phyloP scores from a whole-genome alignment of 768 basidiomycete genomes.

The Suillus spraguei region DNA sequence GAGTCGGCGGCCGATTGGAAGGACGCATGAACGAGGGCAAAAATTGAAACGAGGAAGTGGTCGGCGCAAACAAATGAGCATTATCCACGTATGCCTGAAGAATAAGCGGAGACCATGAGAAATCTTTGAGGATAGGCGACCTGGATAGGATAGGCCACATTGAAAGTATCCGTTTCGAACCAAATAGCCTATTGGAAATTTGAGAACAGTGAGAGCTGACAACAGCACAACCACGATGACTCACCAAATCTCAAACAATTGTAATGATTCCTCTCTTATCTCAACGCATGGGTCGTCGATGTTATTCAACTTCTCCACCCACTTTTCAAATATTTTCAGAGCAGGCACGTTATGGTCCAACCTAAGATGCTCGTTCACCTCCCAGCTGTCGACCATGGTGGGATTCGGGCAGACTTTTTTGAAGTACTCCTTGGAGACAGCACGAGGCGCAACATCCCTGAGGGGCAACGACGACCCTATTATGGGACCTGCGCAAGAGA shows the following conservation, averaged over 20 bases:
- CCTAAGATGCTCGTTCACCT: conserved; percentile 23
- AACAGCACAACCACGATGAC: conserved; percentile 15
- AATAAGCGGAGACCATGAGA: conserved; percentile 66
- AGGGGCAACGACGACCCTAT: conserved; percentile 42
- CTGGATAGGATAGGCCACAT: conserved; percentile 49
- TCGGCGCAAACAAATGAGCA: conserved; percentile 40
- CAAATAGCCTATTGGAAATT: conserved; percentile 48
- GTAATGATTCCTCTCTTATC: conserved; percentile 36
- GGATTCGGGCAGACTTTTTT: conserved; percentile 49
- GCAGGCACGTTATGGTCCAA: conserved; percentile 32
- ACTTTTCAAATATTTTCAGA: conserved; percentile 41
- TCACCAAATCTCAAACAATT: conserved; percentile 58
- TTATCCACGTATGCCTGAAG: conserved; percentile 51
- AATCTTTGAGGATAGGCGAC: conserved; percentile 47
- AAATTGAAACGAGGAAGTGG: conserved; percentile 20
- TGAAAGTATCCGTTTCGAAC: conserved; percentile 39
- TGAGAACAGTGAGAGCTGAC: conserved; percentile 2
- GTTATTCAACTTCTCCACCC: conserved; percentile 46
- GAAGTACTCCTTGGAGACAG: conserved; percentile 50
- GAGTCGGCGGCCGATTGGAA: conserved; percentile 13
- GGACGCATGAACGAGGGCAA: conserved; percentile 28
- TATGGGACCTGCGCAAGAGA: conserved; percentile 38
- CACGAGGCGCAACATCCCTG: conserved; percentile 40
- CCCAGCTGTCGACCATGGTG: conserved; percentile 31
- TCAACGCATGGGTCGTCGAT: conserved; percentile 54